phyloP scores from a whole-genome alignment of 208 protist genomes.

The Leishmania braziliensis region DNA sequence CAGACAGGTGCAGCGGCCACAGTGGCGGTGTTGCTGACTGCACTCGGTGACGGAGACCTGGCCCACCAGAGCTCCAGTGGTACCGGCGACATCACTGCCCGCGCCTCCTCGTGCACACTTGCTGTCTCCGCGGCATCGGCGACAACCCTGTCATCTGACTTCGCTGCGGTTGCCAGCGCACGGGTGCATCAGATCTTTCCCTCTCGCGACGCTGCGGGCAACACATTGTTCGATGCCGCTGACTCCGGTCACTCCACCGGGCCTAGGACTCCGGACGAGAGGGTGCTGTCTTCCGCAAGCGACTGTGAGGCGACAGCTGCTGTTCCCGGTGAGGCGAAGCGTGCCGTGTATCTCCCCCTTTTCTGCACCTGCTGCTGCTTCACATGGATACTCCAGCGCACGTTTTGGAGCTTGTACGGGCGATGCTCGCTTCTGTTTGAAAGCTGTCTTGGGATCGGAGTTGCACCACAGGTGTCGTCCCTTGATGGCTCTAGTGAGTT shows the following conservation, averaged over 20 bases:
- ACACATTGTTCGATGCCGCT: slow-evolving; percentile 12
- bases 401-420: slow-evolving; percentile 62
- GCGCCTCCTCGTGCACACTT: neutral
- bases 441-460: slow-evolving; percentile 41
- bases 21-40: neutral
- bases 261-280: slow-evolving; percentile 17
- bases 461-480: slow-evolving; percentile 17
- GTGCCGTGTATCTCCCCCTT: slow-evolving; percentile 28
- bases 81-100: neutral
- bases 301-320: slow-evolving; percentile 8
- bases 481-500: neutral
- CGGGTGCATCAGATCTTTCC: slow-evolving; percentile 16
- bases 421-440: slow-evolving; percentile 68
- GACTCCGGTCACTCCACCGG: slow-evolving; percentile 12
- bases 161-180: neutral
- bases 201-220: slow-evolving; percentile 11
- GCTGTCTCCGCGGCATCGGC: neutral
- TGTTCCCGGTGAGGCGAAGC: slow-evolving; percentile 13
- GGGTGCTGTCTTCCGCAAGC: slow-evolving; percentile 22
- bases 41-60: neutral
- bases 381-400: slow-evolving; percentile 66
- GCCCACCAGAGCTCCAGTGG: neutral
- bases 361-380: slow-evolving; percentile 64
- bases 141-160: neutral
- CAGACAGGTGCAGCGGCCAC: neutral